Percentiles rank a stretch among this genome's conserved stretches.
Evolutionary conservation across 192 early-diverging fungal species (phyloP).

Genomic region (Funneliformis geosporum): DNA sequence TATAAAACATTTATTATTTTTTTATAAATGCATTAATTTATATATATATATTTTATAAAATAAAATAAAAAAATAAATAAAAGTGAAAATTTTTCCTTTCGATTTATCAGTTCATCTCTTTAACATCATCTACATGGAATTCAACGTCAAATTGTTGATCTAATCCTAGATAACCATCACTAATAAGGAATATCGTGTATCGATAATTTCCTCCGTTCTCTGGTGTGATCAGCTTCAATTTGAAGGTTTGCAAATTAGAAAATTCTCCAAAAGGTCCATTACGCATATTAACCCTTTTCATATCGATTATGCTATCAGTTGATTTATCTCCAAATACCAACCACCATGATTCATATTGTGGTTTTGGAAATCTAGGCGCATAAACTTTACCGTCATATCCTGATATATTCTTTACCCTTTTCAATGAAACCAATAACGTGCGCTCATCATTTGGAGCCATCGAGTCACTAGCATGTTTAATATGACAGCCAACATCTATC

Average conservation of each 20-base stretch:
- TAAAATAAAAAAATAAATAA: too few species aligned
- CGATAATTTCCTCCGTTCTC: slow-evolving; percentile 58
- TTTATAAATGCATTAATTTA: too few species aligned
- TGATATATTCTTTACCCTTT: slow-evolving; percentile 20
- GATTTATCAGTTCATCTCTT: too few species aligned
- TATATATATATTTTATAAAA: too few species aligned
- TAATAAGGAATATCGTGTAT: slow-evolving; percentile 61
- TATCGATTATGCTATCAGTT: slow-evolving; percentile 68
- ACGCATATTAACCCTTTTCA: slow-evolving; percentile 78
- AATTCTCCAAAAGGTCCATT: slow-evolving; percentile 35
- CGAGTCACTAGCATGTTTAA: slow-evolving; percentile 48
- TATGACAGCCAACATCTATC: slow-evolving; percentile 44
- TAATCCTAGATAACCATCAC: slow-evolving; percentile 80
- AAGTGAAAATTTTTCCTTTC: too few species aligned
- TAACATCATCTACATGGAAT: slow-evolving; percentile 37
- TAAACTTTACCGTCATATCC: slow-evolving; percentile 62
- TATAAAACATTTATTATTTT: too few species aligned
- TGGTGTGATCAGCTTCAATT: slow-evolving; percentile 67
- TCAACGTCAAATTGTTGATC: slow-evolving; percentile 61
- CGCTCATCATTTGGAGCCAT: slow-evolving; percentile 42
- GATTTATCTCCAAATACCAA: slow-evolving; percentile 70
- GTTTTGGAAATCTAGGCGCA: slow-evolving; percentile 86
- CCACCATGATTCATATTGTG: slow-evolving; percentile 96
- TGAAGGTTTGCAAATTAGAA: slow-evolving; percentile 42
- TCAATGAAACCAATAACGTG: slow-evolving; percentile 31